phyloP scores from a whole-genome alignment of 2,329 filamentous ascomycete species.

The Tricladium varicosporioides region DNA sequence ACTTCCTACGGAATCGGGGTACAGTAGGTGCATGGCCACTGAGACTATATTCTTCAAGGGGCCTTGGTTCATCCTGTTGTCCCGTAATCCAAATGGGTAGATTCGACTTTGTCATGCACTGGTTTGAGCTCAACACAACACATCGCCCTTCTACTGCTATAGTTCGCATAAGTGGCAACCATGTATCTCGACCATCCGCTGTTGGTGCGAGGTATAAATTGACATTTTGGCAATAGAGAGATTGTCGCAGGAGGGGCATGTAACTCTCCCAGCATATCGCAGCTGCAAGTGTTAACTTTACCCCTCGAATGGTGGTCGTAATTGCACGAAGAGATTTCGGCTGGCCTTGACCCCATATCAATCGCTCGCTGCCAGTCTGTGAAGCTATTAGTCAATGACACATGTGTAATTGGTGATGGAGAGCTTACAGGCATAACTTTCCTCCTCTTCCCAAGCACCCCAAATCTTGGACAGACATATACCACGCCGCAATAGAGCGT shows the following conservation, averaged over 20 bases:
- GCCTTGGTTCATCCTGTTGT: constrained; percentile 7
- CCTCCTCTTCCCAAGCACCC: constrained; percentile 77
- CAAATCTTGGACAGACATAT: constrained; percentile 74
- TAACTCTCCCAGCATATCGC: constrained; percentile 98
- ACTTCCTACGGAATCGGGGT: constrained; percentile 15
- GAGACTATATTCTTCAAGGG: too few species aligned
- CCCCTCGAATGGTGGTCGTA: constrained; percentile 73
- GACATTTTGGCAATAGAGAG: constrained; percentile 84
- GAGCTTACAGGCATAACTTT: constrained; percentile 82
- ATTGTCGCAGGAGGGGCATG: constrained; percentile 84
- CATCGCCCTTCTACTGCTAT: constrained; percentile 78
- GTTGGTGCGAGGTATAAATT: constrained; percentile 91
- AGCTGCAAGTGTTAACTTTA: constrained; percentile 75
- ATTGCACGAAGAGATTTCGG: constrained; percentile 77
- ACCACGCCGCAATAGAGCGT: constrained; percentile 81
- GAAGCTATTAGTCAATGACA: constrained; percentile 7
- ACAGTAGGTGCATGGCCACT: too few species aligned
- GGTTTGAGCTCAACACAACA: constrained; percentile 84
- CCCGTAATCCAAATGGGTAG: constrained; percentile 56
- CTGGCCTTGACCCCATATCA: constrained; percentile 87
- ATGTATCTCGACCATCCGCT: constrained; percentile 79
- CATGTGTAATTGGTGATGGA: background rate
- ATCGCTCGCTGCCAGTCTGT: constrained; percentile 71
- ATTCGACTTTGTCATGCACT: constrained; percentile 64
- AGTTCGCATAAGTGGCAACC: constrained; percentile 80